Percentiles rank a stretch among this genome's conserved stretches.
These are phyloP conservation scores for Penicillium sp. DNA, from an alignment of 2,329 filamentous ascomycete species.

Conservation along the genomic window DNA sequence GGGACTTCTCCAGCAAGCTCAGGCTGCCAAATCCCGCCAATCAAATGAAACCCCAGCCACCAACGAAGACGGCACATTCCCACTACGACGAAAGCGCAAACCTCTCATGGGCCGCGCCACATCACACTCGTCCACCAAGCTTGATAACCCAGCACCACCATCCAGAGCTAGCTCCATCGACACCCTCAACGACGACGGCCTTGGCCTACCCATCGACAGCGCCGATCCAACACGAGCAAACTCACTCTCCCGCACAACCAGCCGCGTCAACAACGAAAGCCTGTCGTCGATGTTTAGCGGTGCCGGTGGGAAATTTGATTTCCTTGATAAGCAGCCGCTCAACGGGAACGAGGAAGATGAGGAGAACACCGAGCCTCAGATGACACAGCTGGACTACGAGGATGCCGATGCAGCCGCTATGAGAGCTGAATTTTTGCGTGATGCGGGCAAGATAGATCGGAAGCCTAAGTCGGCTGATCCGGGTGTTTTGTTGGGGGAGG, in stretches of 20 bases:
- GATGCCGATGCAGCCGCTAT: constrained; percentile 56
- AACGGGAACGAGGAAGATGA: constrained; percentile 29
- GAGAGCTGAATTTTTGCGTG: constrained; percentile 56
- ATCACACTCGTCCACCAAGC: constrained; percentile 39
- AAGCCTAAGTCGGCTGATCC: constrained; percentile 21
- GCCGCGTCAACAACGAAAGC: constrained; percentile 25
- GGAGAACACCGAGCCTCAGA: constrained; percentile 38
- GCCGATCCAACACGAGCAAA: constrained; percentile 18
- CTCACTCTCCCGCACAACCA: constrained; percentile 27
- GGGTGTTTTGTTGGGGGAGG: constrained; percentile 27
- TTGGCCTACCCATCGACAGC: constrained; percentile 38
- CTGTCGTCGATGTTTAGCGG: constrained; percentile 34
- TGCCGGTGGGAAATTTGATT: constrained; percentile 34
- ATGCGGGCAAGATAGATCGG: constrained; percentile 44
- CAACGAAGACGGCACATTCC: constrained; percentile 19
- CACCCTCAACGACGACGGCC: constrained; percentile 48
- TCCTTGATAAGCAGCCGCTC: constrained; percentile 23
- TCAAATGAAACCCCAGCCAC: constrained; percentile 20
- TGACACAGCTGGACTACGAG: constrained; percentile 52
- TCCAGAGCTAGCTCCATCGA: constrained; percentile 53
- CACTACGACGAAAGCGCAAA: constrained; percentile 31
- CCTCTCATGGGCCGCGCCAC: constrained; percentile 45
- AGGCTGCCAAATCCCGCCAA: constrained; percentile 33
- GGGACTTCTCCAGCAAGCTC: constrained; percentile 43
- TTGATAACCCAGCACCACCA: constrained; percentile 21